Evolutionary conservation across 768 basidiomycete species (phyloP).

Genomic region (Agrocybe praecox): DNA sequence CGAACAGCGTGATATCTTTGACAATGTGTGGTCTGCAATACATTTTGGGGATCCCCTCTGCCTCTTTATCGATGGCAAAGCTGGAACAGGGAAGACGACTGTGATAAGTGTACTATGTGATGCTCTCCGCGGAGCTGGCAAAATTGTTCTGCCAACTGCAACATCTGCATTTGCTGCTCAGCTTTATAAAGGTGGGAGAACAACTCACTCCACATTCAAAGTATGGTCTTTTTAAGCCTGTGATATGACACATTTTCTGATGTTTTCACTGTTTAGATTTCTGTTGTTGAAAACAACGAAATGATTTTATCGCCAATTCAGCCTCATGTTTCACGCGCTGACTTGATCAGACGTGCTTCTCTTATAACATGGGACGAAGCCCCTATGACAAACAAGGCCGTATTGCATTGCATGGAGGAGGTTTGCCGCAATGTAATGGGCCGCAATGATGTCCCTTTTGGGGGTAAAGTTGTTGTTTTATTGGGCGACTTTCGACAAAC

Average conservation of each 20-base stretch:
- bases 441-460: constrained; percentile 32
- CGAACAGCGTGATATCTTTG: too few species aligned
- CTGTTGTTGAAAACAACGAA: constrained; percentile 32
- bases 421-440: constrained; percentile 27
- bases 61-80: constrained; percentile 39
- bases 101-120: constrained; percentile 34
- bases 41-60: constrained; percentile 13
- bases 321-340: constrained; percentile 24
- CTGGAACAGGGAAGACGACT: constrained; percentile 43
- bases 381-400: constrained; percentile 40
- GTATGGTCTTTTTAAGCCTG: constrained; percentile 16
- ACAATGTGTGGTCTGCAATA: too few species aligned
- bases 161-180: constrained; percentile 42
- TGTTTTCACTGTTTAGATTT: constrained; percentile 24
- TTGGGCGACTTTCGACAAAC: too few species aligned
- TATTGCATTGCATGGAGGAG: constrained; percentile 34
- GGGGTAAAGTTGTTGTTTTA: too few species aligned
- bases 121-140: constrained; percentile 21
- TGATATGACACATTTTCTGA: background rate
- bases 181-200: constrained; percentile 36
- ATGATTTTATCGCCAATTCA: constrained; percentile 31
- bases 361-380: constrained; percentile 44
- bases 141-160: constrained; percentile 36
- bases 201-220: constrained; percentile 41
- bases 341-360: constrained; percentile 31